Percentiles rank a stretch among this genome's conserved stretches.
Conservation (phyloP, 2,329 filamentous ascomycete genomes). For the Botrytis aclada region DNA sequence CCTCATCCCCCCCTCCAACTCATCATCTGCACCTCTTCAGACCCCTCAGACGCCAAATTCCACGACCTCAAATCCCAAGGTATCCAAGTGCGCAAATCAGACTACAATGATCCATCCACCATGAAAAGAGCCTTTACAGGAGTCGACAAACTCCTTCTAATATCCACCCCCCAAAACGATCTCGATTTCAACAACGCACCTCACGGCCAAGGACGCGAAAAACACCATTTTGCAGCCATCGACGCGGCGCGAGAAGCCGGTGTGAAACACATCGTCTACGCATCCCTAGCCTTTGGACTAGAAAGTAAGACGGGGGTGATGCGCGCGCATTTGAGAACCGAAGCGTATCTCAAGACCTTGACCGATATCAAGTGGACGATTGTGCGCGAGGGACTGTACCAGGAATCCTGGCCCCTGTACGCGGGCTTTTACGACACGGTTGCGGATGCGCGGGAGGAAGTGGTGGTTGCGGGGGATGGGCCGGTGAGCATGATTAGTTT, state of each 20-base stretch:
- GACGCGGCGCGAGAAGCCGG: constrained; percentile 37
- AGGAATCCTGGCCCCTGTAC: constrained; percentile 34
- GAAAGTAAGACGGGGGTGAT: constrained; percentile 26
- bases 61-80: constrained; percentile 29
- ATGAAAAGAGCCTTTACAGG: constrained; percentile 20
- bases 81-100: constrained; percentile 18
- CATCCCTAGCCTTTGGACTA: constrained; percentile 33
- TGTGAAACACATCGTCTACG: constrained; percentile 39
- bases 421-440: constrained; percentile 27
- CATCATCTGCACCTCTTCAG: constrained; percentile 23
- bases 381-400: constrained; percentile 33
- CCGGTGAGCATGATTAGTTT: constrained; percentile 31
- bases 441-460: constrained; percentile 26
- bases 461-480: constrained; percentile 33
- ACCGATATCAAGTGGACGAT: constrained; percentile 26
- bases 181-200: constrained; percentile 44
- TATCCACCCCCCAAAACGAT: constrained; percentile 32
- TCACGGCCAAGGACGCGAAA: constrained; percentile 24
- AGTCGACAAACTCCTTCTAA: constrained; percentile 36
- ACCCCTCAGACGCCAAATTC: constrained; percentile 39
- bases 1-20: constrained; percentile 19
- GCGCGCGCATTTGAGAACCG: constrained; percentile 28
- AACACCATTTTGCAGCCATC: constrained; percentile 27
- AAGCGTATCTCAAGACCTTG: constrained; percentile 25
- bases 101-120: constrained; percentile 19